Evolutionary conservation across 2,329 filamentous ascomycete genomes (phyloP).

Genomic region (Fusarium mundagurra): DNA sequence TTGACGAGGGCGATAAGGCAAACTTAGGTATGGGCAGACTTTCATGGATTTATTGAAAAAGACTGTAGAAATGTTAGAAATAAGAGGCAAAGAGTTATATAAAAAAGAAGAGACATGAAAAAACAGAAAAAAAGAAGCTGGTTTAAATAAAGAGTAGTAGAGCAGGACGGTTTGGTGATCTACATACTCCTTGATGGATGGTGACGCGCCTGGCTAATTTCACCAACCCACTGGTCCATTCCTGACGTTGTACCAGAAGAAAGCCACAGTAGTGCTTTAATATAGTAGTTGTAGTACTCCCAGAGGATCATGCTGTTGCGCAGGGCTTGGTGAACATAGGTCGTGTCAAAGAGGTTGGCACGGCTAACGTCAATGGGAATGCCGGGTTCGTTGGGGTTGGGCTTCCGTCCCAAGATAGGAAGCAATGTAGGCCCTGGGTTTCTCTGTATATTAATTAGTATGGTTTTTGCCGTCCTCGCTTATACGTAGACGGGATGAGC

Average conservation of each 20-base stretch:
- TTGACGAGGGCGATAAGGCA: background rate
- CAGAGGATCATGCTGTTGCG: background rate
- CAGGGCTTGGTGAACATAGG: background rate
- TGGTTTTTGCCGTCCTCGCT: background rate
- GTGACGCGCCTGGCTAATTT: background rate
- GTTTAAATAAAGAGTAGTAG: too few relatives aligned
- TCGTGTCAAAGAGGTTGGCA: background rate
- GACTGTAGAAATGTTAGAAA: background rate
- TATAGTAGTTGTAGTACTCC: background rate
- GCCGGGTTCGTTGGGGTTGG: background rate
- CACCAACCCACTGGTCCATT: background rate
- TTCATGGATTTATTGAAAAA: conserved; percentile 8
- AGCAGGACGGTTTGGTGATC: too few relatives aligned
- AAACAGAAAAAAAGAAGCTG: too few relatives aligned
- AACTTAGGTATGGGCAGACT: background rate
- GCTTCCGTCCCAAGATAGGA: background rate
- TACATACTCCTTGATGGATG: background rate
- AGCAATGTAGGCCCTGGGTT: background rate
- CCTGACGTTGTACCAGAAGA: background rate
- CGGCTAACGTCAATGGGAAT: conserved; percentile 2
- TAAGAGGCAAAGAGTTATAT: too few relatives aligned
- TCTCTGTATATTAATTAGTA: background rate
- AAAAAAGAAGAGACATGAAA: too few relatives aligned
- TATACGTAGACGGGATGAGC: background rate
- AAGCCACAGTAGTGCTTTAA: background rate